Conservation (phyloP, 257 asterid species). For the Rubia yunnanensis region DNA sequence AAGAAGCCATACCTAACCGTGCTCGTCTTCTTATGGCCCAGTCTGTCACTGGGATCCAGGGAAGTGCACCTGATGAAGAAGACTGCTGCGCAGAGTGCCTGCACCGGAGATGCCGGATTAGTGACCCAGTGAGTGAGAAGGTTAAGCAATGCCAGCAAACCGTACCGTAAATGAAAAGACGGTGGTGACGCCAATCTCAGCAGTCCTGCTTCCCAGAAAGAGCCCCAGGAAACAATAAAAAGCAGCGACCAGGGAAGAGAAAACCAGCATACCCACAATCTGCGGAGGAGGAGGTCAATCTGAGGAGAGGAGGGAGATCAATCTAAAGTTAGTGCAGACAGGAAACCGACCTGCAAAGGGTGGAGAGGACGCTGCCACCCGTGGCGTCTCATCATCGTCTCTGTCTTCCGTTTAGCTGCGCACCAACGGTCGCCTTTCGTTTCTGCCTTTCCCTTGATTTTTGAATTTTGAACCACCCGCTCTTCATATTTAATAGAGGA, state of each 20-base stretch:
- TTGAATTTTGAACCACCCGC: constrained; percentile 10
- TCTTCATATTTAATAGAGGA: no score
- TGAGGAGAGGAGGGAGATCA: background rate
- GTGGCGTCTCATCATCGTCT: constrained; percentile 50
- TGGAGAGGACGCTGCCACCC: constrained; percentile 99
- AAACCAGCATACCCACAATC: constrained; percentile 76
- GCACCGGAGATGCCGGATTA: background rate
- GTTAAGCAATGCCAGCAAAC: no score
- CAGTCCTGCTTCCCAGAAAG: constrained; percentile 56
- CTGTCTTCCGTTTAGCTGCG: no score
- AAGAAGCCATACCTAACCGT: constrained; percentile 33
- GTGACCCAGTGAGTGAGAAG: no score
- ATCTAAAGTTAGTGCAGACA: background rate
- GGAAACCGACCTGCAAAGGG: constrained; percentile 59
- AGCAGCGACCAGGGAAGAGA: constrained; percentile 54
- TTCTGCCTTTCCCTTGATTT: constrained; percentile 28
- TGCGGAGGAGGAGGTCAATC: constrained; percentile 8
- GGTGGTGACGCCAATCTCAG: constrained; percentile 51
- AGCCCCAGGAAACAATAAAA: constrained; percentile 82
- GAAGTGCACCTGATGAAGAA: constrained; percentile 72
- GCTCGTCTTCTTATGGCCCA: constrained; percentile 36
- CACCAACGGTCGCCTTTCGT: background rate
- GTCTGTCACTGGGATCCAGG: constrained; percentile 75
- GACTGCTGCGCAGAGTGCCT: constrained; percentile 66
- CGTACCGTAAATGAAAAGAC: constrained; percentile 60